These are phyloP conservation scores for Xylaria sp. DNA, from an alignment of 2,329 filamentous ascomycete genomes.

Conservation along the genomic window DNA sequence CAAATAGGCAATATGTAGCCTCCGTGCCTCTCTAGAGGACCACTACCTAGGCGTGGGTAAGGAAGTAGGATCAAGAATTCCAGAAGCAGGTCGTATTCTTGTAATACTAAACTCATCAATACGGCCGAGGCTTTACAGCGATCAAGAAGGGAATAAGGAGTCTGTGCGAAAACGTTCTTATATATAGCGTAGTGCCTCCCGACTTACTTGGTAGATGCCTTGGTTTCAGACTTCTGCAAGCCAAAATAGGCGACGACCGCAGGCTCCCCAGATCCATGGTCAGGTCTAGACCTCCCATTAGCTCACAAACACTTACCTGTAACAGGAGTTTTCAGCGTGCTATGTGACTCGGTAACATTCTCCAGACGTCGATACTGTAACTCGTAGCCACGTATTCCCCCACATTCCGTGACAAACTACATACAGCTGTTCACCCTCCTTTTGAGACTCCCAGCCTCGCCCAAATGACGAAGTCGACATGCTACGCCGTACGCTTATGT, in stretches of 20 bases:
- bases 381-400: neutral
- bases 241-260: neutral
- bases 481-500: neutral
- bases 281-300: conserved; percentile 10
- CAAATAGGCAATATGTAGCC: conserved; percentile 12
- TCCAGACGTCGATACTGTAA: neutral
- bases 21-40: neutral
- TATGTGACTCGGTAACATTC: conserved; percentile 17
- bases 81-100: neutral
- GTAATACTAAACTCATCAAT: neutral
- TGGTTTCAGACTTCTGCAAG: neutral
- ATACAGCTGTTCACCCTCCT: neutral
- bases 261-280: neutral
- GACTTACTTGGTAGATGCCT: neutral
- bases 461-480: conserved; percentile 1
- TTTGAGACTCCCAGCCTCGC: conserved; percentile 26
- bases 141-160: neutral
- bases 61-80: neutral
- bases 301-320: neutral
- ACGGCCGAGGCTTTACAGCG: neutral
- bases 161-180: conserved; percentile 7
- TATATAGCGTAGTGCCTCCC: neutral
- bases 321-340: neutral
- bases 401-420: neutral
- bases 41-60: neutral